Conservation (phyloP, 2,329 filamentous ascomycete genomes). For the Capronia americana region DNA sequence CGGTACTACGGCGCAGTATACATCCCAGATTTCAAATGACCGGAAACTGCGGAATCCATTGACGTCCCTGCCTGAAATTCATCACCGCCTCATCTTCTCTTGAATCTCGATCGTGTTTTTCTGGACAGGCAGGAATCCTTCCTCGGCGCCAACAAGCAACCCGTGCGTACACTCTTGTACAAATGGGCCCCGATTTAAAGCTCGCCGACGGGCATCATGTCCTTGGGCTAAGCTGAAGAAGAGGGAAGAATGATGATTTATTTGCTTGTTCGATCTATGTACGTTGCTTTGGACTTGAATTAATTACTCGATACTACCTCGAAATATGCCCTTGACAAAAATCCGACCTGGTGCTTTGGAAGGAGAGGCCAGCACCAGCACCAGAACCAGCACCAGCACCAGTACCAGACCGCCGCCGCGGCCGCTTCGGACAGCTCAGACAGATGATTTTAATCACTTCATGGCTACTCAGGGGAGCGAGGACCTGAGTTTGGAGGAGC, state of each 20-base stretch:
- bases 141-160: not conserved
- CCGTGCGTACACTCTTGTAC: not conserved
- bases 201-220: not conserved
- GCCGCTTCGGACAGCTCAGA: slow-evolving; percentile 23
- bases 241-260: not conserved
- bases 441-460: slow-evolving; percentile 28
- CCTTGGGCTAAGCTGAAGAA: not conserved
- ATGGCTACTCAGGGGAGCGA: not conserved
- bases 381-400: too few relatives aligned
- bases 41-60: not conserved
- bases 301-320: too few relatives aligned
- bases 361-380: slow-evolving; percentile 4
- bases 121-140: not conserved
- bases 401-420: too few relatives aligned
- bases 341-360: not conserved
- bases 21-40: not conserved
- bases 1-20: not conserved
- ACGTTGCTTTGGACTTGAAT: not conserved
- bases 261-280: not conserved
- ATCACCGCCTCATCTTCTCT: not conserved
- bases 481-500: slow-evolving; percentile 30
- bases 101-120: not conserved
- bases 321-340: slow-evolving; percentile 12
- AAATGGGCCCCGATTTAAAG: not conserved
- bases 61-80: not conserved